These are phyloP conservation scores for Gaultheria prostrata DNA, from an alignment of 148 eudicot species.

Conservation along the genomic window DNA sequence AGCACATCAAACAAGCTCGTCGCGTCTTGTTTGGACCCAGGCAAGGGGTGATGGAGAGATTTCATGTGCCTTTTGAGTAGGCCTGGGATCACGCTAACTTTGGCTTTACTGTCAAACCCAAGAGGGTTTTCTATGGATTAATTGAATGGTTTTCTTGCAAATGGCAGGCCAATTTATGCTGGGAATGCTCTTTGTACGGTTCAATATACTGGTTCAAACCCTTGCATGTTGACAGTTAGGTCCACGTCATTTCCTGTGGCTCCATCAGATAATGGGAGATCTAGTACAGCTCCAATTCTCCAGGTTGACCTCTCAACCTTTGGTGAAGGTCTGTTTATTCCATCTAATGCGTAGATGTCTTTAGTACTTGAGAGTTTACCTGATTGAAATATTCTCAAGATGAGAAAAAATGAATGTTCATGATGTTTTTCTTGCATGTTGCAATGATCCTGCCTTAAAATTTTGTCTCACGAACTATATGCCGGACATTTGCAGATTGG, in stretches of 20 bases:
- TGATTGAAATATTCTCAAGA: neutral
- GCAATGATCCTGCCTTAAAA: neutral
- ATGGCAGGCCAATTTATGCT: constrained; percentile 91
- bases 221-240: constrained; percentile 86
- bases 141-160: constrained; percentile 13
- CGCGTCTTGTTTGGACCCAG: neutral
- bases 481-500: neutral
- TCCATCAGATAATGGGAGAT: constrained; percentile 40
- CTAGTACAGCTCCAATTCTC: constrained; percentile 56
- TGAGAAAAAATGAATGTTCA: neutral
- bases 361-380: neutral
- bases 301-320: constrained; percentile 90
- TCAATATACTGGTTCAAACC: constrained; percentile 63
- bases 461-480: neutral
- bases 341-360: constrained; percentile 6
- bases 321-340: constrained; percentile 69
- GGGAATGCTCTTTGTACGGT: constrained; percentile 94
- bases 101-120: neutral
- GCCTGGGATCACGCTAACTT: neutral
- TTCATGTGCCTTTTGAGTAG: neutral
- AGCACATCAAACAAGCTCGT: neutral
- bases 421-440: neutral
- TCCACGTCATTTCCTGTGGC: constrained; percentile 73
- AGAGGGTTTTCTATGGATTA: constrained; percentile 8
- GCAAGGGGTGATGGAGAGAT: neutral